Evolutionary conservation across 1,139 yeast species (phyloP).

Genomic region (Geotrichum candidum): DNA sequence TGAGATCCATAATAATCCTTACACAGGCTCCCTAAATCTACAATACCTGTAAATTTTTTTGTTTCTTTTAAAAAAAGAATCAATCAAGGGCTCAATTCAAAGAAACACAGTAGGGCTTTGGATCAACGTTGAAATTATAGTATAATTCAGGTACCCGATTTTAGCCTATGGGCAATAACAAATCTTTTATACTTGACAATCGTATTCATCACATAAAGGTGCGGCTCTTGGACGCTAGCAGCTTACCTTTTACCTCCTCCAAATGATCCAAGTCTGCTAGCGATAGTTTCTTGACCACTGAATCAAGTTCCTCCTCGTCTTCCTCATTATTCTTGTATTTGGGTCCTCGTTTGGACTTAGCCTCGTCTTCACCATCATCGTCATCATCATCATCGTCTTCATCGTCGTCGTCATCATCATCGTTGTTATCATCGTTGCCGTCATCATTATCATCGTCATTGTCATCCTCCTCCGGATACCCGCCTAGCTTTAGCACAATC

Average conservation of each 20-base stretch:
- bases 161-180: too few species aligned
- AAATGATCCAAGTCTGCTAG: constrained; percentile 19
- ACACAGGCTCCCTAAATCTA: too few species aligned
- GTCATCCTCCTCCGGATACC: constrained; percentile 82
- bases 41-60: too few species aligned
- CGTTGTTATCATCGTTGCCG: constrained; percentile 45
- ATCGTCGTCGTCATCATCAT: constrained; percentile 34
- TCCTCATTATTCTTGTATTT: constrained; percentile 10
- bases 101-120: too few species aligned
- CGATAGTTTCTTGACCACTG: constrained; percentile 19
- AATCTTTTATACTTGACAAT: too few species aligned
- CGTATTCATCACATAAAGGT: not conserved
- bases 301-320: constrained; percentile 19
- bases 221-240: not conserved
- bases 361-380: not conserved
- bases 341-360: not conserved
- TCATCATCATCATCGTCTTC: constrained; percentile 28
- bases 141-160: too few species aligned
- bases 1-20: too few species aligned
- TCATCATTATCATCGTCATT: constrained; percentile 66
- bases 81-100: too few species aligned
- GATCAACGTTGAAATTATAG: too few species aligned
- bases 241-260: constrained; percentile 4
- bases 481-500: constrained; percentile 76
- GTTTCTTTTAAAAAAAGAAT: too few species aligned